These are phyloP conservation scores for Xylariaceae sp. DNA, from an alignment of 2,329 filamentous ascomycete species.

Conservation along the genomic window DNA sequence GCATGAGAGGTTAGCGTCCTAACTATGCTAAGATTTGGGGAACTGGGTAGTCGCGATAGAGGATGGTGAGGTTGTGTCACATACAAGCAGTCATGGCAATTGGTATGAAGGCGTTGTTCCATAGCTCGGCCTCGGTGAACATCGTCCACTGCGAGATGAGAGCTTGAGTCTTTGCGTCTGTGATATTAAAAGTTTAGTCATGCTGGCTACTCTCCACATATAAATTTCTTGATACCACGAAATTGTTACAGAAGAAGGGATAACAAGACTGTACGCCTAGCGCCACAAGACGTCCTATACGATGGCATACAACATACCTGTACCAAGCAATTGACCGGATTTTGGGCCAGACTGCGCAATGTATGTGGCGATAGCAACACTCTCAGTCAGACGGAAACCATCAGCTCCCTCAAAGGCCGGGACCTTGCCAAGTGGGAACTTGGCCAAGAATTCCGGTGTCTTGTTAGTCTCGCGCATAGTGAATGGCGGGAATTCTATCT, in stretches of 20 bases:
- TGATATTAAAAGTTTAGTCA: not conserved
- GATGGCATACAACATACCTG: constrained; percentile 8
- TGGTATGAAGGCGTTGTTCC: constrained; percentile 1
- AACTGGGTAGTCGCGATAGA: too few species aligned
- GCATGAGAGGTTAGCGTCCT: not conserved
- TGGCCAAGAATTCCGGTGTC: constrained; percentile 53
- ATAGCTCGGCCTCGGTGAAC: constrained; percentile 48
- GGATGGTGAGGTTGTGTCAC: not conserved
- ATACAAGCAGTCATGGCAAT: constrained; percentile 20
- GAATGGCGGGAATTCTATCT: constrained; percentile 48
- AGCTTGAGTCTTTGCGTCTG: constrained; percentile 49
- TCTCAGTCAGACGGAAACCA: constrained; percentile 54
- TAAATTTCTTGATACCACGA: too few species aligned
- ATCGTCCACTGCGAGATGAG: constrained; percentile 54
- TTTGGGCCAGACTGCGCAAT: constrained; percentile 53
- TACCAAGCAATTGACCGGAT: constrained; percentile 53
- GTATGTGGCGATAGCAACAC: constrained; percentile 55
- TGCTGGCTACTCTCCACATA: not conserved
- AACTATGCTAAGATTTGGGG: too few species aligned
- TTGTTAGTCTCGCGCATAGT: constrained; percentile 50
- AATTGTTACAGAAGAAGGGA: too few species aligned
- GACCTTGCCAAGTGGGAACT: constrained; percentile 60
- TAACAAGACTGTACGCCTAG: too few species aligned
- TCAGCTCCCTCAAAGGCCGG: constrained; percentile 56
- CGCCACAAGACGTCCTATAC: too few species aligned